Evolutionary conservation across 257 asterid species (phyloP), one percentile per base, ranked within the genome.

Genomic region (Penstemon davidsonii): DNA sequence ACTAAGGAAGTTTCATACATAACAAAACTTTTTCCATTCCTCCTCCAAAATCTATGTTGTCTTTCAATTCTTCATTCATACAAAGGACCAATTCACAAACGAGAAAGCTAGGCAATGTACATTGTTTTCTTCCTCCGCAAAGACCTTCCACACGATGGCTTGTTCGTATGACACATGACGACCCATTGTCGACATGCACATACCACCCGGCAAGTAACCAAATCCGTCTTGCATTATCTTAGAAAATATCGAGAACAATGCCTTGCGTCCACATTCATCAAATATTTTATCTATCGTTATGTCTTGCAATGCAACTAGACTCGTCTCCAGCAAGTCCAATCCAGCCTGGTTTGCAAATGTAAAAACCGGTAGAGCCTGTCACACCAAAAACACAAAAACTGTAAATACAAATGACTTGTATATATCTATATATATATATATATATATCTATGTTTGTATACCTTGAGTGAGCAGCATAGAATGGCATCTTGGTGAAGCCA

Each of bases 401-500:
- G 33, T 25, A 25, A 25, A 25, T 25, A 25, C 33, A 25, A 25
- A 25, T 25, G 33, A 25, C 33, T 25, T 25, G 33, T 25, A 25
- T 25, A 25, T 25, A 1, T 25, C 1, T 25, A 25, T 25, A 25
- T 25, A 25, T 0, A 25, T 25, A 25, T 25, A 25, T 25, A 25
- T 25, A 25, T 1, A 25, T 25, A 25, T 25, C 33, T 25, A 66
- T 42, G n/a, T 43, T 41, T 45, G 53, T n/a, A 25, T 76, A 94
- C 99, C 97, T 91, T 88, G 78, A 91, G 64, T 0, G 99, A 91
- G 89, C 99, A 95, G 81, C 99, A 95, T 53, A 95, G 75, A 36
- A 95, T 81, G 63, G 99, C 96, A 59, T 95, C 99, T 57, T 86
- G 96, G 71, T 95, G 98, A 38, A 86, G 96, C 99, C 99, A 95